Evolutionary conservation across 2,329 filamentous ascomycete genomes (phyloP), one percentile per base, ranked within the genome.

Genomic region (Fusarium coicis): DNA sequence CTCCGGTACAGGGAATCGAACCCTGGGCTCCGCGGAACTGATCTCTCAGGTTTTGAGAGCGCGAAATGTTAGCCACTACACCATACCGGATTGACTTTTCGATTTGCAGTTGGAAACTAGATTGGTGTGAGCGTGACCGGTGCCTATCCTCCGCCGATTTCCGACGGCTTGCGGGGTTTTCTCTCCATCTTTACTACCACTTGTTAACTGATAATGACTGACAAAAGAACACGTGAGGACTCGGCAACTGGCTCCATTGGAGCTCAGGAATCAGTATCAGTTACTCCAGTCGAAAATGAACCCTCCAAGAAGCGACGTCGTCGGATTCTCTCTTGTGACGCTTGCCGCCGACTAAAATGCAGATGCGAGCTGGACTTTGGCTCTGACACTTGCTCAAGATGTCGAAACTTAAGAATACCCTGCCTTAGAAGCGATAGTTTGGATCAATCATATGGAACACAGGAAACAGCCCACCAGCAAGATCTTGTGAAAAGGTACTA

Each of bases 51-150:
- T 76, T 68, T 54, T 79, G 77, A 79, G 66, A 79, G 77, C 77
- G 77, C 74, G 76, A 79, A 79, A 79, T 79, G 77, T 79, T 79
- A 77, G 77, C 77, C 77, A 79, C 76, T 79, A 79, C 77, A 79
- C 77, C 78, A 79, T 79, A 79, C 77, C 77, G 77, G 77, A 49
- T 40, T 60, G 7, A 32, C 4, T 2, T 9, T 5, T 0, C 4
- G 5, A 1, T 4, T 15, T 2, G 4, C 8, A 34, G 36, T 28
- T 49, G 26, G 4, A 3, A 0, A 0, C 5, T 36, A 21, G 1
- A 12, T 36, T 1, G 4, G 14, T 28, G 4, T 12, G 11, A 8
- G 5, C 5, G 8, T 0, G 8, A 14, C 14, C 4, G 16, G 40
- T 19, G 5, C 14, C 15, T n/a, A 34, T n/a, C 23, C 26, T 42